A percentile compares a stretch with the other conserved stretches of the same genome.
These are phyloP conservation scores for Boletus sp. DNA, from an alignment of 1,284 basidiomycete genomes.

Conservation along the genomic window DNA sequence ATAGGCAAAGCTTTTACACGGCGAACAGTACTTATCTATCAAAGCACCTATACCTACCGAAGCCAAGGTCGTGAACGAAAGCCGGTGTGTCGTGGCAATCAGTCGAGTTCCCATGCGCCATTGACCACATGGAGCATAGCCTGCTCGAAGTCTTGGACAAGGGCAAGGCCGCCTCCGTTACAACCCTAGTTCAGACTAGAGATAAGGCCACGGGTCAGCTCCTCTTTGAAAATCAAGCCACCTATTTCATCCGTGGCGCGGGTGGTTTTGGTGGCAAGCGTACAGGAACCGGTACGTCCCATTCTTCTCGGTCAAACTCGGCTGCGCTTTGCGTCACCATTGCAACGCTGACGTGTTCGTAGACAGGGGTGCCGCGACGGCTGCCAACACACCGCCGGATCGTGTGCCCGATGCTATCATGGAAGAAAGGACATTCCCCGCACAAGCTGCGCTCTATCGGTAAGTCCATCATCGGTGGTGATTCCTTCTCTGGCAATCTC, in stretches of 20 bases:
- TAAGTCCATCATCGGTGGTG: constrained; percentile 31
- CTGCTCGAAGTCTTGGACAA: constrained; percentile 82
- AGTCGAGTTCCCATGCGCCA: not conserved
- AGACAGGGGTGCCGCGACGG: constrained; percentile 92
- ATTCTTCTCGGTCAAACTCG: constrained; percentile 4
- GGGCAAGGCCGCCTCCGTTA: constrained; percentile 90
- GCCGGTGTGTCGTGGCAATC: constrained; percentile 45
- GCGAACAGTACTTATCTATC: constrained; percentile 93
- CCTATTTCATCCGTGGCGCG: constrained; percentile 89
- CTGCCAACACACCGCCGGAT: constrained; percentile 79
- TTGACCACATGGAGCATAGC: constrained; percentile 35
- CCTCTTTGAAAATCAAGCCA: constrained; percentile 92
- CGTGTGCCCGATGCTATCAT: constrained; percentile 80
- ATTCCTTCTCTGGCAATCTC: constrained; percentile 1
- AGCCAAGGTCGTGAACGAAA: constrained; percentile 78
- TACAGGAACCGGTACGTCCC: constrained; percentile 59
- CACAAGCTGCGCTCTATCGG: constrained; percentile 92
- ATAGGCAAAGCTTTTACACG: constrained; percentile 97
- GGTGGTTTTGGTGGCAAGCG: constrained; percentile 96
- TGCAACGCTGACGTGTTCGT: not conserved
- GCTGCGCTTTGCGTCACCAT: not conserved
- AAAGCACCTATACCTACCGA: constrained; percentile 84
- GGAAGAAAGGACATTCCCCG: constrained; percentile 79
- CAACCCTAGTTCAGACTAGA: constrained; percentile 72
- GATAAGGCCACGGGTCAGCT: constrained; percentile 77